phyloP scores from a whole-genome alignment of 2,329 filamentous ascomycete species.

The Fusarium brachygibbosum region DNA sequence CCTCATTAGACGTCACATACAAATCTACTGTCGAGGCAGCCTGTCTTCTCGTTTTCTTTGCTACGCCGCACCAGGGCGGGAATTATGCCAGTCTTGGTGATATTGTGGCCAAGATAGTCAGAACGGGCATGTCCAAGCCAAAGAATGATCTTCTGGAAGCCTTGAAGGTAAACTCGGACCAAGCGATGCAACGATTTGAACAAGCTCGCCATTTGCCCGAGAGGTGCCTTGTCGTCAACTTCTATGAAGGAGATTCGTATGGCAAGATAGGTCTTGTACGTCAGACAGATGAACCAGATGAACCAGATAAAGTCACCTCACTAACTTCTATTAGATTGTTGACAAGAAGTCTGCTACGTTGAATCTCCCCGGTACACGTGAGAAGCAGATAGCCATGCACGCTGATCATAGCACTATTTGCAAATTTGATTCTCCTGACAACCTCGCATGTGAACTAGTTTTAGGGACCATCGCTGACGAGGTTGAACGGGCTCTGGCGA shows the following conservation, averaged over 20 bases:
- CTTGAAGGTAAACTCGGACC: slow-evolving; percentile 1
- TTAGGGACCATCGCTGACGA: slow-evolving; percentile 1
- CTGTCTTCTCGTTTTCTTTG: slow-evolving; percentile 6
- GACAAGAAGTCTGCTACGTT: background rate
- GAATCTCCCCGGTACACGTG: background rate
- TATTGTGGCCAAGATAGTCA: background rate
- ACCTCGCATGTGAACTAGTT: background rate
- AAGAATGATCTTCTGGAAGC: background rate
- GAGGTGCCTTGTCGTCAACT: background rate
- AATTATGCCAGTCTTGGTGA: slow-evolving; percentile 2
- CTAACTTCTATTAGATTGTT: background rate
- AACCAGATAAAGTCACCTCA: background rate
- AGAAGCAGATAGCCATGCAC: slow-evolving; percentile 7
- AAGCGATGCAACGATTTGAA: background rate
- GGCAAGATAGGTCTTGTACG: slow-evolving; percentile 1
- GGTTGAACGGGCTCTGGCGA: background rate
- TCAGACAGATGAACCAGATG: background rate
- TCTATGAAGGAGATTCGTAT: slow-evolving; percentile 1
- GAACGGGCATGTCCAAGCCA: slow-evolving; percentile 1
- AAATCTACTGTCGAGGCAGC: background rate
- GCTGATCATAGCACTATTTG: slow-evolving; percentile 2
- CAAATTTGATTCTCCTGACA: background rate
- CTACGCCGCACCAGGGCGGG: background rate
- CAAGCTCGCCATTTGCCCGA: slow-evolving; percentile 1
- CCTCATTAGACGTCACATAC: background rate